These are phyloP conservation scores for Arctium minus DNA, from an alignment of 129 eudicot genomes.

Conservation along the genomic window DNA sequence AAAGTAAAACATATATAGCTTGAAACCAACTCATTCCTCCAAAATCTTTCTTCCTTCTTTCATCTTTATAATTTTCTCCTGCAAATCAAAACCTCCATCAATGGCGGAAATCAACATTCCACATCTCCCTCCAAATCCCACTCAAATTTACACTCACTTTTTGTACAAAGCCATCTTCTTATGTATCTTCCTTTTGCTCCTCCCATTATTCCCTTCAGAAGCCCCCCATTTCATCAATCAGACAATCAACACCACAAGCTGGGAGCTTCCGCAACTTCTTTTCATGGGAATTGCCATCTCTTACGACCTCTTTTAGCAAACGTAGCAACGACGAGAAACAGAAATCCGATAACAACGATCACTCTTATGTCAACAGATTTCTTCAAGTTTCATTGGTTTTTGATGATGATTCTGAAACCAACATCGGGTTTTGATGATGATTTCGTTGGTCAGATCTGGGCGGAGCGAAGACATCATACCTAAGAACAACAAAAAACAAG, in stretches of 20 bases:
- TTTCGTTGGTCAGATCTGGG: too few species aligned
- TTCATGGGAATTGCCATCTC: constrained; percentile 95
- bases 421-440: background rate
- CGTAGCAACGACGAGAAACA: constrained; percentile 38
- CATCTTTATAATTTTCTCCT: constrained; percentile 8
- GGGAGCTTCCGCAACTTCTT: constrained; percentile 89
- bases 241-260: constrained; percentile 45
- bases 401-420: constrained; percentile 61
- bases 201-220: constrained; percentile 70
- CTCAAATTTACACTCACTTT: constrained; percentile 56
- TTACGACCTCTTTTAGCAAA: constrained; percentile 84
- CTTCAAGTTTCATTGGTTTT: constrained; percentile 90
- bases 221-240: constrained; percentile 71
- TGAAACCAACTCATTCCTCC: constrained; percentile 26
- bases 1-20: constrained; percentile 29
- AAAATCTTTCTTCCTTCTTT: background rate
- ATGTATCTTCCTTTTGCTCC: constrained; percentile 44
- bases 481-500: too few species aligned
- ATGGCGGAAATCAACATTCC: constrained; percentile 64
- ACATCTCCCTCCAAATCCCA: constrained; percentile 55
- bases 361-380: constrained; percentile 52
- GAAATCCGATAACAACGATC: constrained; percentile 37
- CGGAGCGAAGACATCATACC: too few species aligned
- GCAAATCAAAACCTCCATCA: constrained; percentile 17
- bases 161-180: constrained; percentile 59